Conservation (phyloP, 2,329 filamentous ascomycete species). For the Aspergillus persii region DNA sequence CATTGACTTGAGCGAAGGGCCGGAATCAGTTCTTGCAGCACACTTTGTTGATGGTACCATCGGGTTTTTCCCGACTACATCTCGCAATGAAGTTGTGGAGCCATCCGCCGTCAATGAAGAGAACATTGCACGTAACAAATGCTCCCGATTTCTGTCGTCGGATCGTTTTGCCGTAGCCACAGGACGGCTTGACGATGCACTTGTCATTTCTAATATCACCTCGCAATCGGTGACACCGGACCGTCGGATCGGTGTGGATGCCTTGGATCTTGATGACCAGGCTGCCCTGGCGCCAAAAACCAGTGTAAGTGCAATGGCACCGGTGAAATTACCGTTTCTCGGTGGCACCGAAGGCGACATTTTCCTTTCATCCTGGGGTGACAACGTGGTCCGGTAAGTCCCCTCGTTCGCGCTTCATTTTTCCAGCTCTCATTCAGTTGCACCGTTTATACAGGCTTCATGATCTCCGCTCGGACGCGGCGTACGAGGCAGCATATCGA, state of each 20-base stretch:
- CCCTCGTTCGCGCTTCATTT: not conserved
- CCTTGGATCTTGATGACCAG: constrained; percentile 22
- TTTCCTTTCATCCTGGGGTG: constrained; percentile 61
- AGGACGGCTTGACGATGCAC: constrained; percentile 44
- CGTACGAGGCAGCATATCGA: constrained; percentile 50
- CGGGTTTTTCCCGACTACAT: constrained; percentile 46
- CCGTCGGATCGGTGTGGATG: constrained; percentile 42
- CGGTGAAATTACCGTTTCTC: constrained; percentile 28
- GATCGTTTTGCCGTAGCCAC: constrained; percentile 52
- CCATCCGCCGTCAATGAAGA: constrained; percentile 33
- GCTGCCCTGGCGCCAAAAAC: constrained; percentile 21
- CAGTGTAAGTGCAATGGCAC: constrained; percentile 37
- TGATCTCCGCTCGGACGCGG: constrained; percentile 55
- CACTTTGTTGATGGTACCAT: constrained; percentile 50
- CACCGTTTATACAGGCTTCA: constrained; percentile 47
- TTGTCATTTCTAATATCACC: constrained; percentile 52
- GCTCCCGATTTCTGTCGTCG: constrained; percentile 53
- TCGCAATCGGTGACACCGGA: constrained; percentile 41
- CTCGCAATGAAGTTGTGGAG: constrained; percentile 30
- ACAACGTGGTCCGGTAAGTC: constrained; percentile 51
- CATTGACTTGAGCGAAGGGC: constrained; percentile 45
- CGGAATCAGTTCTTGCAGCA: constrained; percentile 49
- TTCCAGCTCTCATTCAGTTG: not conserved
- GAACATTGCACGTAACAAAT: constrained; percentile 42
- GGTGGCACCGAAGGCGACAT: constrained; percentile 43